Evolutionary conservation across 352 stramenopile species (phyloP).

Genomic region (Peronosclerospora sorghi): DNA sequence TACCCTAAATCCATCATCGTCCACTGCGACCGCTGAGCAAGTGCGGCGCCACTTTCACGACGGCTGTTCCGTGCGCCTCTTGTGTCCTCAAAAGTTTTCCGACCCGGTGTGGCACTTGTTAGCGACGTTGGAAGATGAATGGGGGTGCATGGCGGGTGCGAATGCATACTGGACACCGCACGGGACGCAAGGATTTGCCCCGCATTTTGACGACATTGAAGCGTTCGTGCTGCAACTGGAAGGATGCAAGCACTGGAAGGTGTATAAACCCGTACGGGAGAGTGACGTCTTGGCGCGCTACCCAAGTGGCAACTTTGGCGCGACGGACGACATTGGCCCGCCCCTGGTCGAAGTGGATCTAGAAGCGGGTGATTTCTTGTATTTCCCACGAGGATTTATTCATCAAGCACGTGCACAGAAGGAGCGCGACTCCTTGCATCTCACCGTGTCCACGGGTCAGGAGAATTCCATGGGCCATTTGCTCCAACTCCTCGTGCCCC

Average conservation of each 20-base stretch:
- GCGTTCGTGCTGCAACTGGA: constrained; percentile 91
- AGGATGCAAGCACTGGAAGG: constrained; percentile 90
- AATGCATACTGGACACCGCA: constrained; percentile 92
- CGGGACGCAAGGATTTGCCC: constrained; percentile 91
- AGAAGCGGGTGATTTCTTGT: constrained; percentile 82
- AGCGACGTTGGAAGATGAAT: constrained; percentile 90
- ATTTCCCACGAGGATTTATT: constrained; percentile 85
- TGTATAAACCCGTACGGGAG: constrained; percentile 63
- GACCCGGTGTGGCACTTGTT: constrained; percentile 82
- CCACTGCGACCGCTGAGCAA: constrained; percentile 40
- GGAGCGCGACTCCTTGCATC: constrained; percentile 71
- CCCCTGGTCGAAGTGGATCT: constrained; percentile 74
- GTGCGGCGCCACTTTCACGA: constrained; percentile 79
- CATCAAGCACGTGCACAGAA: constrained; percentile 63
- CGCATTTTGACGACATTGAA: constrained; percentile 96
- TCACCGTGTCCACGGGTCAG: constrained; percentile 85
- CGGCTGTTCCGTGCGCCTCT: constrained; percentile 84
- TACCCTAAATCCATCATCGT: constrained; percentile 55
- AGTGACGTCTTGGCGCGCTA: constrained; percentile 45
- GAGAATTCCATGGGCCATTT: constrained; percentile 79
- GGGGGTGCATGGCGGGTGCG: constrained; percentile 88
- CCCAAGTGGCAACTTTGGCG: constrained; percentile 71
- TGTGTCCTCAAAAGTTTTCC: constrained; percentile 91
- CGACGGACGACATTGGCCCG: constrained; percentile 61
- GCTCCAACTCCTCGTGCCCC: constrained; percentile 46